Base-by-base conservation (phyloP, 768 basidiomycete species). In the Paxillus rubicundulus region DNA sequence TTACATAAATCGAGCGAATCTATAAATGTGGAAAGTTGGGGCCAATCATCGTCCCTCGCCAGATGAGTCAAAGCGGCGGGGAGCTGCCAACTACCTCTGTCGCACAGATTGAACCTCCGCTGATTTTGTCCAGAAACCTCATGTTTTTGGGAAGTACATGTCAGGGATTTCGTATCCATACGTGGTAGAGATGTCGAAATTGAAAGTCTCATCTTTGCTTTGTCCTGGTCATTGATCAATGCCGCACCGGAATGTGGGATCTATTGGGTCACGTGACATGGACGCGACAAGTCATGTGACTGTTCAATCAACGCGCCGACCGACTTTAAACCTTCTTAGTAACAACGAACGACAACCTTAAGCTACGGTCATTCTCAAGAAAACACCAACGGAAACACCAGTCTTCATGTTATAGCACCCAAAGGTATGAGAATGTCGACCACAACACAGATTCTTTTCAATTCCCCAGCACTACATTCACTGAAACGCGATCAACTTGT, bases 401-500 rank as follows among this genome's bases (percentile, higher is more conserved):
- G 21, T 30, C 17, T 48, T 24, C 42, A 59, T 63, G 55, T 30
- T 13, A 44, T 46, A 53, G 27, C 34, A 20, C 48, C 44, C 16
- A 49, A 36, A 28, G 53, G 37, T 33, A 34, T 10, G 43, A 53
- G 24, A 33, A 86, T 87, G 85, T 81, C 84, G 17, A 82, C 82
- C 9, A 88, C 86, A 2, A 89, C 87, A 0, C 78, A 89, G 58
- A 92, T 92, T 44, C 70, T 92, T 10, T 89, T 87, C 71, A 89
- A 92, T 69, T 89, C 89, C 4, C 87, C 90, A 0, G 90, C 91
- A 2, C 70, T 93, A 27, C 82, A 90, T 64, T 86, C 89, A 18
- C 80, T 93, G 39, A 91, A 89, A 65, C 86, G 91, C 45, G 84
- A 88, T 42, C 90, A 93, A 63, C 86, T 92, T 39, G 78, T 89